Evolutionary conservation across 352 stramenopile genomes (phyloP).

Genomic region (Thraustochytrium striatum): DNA sequence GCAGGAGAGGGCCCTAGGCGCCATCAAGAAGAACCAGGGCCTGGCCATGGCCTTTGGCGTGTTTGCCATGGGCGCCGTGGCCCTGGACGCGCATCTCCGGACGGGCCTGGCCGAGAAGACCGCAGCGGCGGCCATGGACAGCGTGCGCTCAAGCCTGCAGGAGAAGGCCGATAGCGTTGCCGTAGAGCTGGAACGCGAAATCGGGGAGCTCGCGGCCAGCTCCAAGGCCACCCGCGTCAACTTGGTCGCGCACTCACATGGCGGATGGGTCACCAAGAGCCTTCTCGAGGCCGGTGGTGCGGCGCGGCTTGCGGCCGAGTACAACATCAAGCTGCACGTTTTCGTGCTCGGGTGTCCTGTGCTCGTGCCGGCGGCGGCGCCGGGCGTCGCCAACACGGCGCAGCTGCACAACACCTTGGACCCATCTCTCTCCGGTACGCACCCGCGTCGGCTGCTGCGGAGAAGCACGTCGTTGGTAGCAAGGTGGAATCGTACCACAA

Average conservation of each 20-base stretch:
- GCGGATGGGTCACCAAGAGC: constrained; percentile 10
- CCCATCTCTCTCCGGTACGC: neutral
- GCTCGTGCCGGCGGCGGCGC: neutral
- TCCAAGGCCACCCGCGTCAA: neutral
- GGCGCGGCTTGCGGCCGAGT: neutral
- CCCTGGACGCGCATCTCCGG: constrained; percentile 6
- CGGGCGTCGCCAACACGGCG: neutral
- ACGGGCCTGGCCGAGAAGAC: neutral
- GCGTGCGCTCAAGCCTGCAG: constrained; percentile 2
- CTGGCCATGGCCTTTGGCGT: neutral
- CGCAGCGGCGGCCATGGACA: constrained; percentile 3
- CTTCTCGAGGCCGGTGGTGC: constrained; percentile 1
- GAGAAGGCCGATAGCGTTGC: constrained; percentile 5
- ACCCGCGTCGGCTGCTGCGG: too few relatives aligned
- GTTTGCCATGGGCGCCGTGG: constrained; percentile 8
- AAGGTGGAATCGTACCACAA: too few relatives aligned
- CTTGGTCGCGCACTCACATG: constrained; percentile 28
- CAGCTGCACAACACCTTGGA: constrained; percentile 32
- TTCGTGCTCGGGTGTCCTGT: constrained; percentile 23
- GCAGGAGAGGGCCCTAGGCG: neutral
- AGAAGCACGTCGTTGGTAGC: too few relatives aligned
- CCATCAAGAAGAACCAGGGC: constrained; percentile 2
- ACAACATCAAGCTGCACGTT: constrained; percentile 1
- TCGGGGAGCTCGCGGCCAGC: neutral
- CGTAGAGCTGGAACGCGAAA: neutral